phyloP scores from a whole-genome alignment of 169 alveolate genomes.

The Plasmodium gaboni region DNA sequence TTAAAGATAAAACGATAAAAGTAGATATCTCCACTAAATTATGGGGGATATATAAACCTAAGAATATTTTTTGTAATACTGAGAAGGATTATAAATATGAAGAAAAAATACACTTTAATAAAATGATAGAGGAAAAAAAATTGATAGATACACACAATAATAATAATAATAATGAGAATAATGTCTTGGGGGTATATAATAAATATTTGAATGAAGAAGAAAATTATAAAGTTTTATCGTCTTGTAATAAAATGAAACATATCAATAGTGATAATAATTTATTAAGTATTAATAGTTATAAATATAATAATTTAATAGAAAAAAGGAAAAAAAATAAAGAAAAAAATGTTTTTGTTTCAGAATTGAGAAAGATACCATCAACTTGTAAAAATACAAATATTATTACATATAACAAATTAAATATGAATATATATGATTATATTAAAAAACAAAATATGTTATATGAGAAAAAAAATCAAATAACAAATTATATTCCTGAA shows the following conservation, averaged over 20 bases:
- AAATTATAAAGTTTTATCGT: not conserved
- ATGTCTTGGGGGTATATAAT: not conserved
- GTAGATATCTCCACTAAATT: constrained; percentile 57
- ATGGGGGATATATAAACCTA: constrained; percentile 74
- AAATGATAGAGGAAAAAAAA: not conserved
- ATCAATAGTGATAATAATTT: not conserved
- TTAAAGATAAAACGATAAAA: constrained; percentile 16
- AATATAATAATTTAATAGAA: not conserved
- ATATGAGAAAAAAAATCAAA: constrained; percentile 36
- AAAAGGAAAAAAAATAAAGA: not conserved
- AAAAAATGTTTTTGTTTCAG: not conserved
- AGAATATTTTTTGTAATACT: constrained; percentile 56
- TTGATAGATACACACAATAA: not conserved
- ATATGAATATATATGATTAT: constrained; percentile 33
- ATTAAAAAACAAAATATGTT: constrained; percentile 31
- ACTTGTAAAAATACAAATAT: not conserved
- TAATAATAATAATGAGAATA: not conserved
- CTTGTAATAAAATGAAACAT: not conserved
- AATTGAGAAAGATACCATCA: not conserved
- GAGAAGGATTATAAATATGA: constrained; percentile 62
- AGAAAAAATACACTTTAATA: not conserved
- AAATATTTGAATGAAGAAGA: not conserved
- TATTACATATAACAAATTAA: not conserved
- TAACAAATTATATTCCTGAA: constrained; percentile 32
- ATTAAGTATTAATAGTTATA: not conserved